These are phyloP conservation scores for Calonectria leucothoes DNA, from an alignment of 2,329 filamentous ascomycete genomes.

Conservation along the genomic window DNA sequence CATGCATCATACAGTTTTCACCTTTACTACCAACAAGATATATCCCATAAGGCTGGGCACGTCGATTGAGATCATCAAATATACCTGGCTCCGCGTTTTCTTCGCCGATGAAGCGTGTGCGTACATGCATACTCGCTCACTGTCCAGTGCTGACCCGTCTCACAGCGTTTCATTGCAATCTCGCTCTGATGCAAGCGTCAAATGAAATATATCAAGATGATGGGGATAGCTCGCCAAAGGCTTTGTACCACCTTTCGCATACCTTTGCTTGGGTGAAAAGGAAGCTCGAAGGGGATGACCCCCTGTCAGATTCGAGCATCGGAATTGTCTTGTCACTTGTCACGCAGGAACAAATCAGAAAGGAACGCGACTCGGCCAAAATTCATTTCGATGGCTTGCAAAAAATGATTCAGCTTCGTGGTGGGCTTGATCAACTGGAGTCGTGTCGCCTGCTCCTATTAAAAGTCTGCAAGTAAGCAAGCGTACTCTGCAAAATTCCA, in stretches of 20 bases:
- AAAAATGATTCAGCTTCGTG: conserved; percentile 33
- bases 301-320: conserved; percentile 41
- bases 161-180: conserved; percentile 28
- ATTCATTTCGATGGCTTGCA: conserved; percentile 33
- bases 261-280: conserved; percentile 36
- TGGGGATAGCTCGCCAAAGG: conserved; percentile 21
- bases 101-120: conserved; percentile 25
- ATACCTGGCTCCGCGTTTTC: conserved; percentile 26
- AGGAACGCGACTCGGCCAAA: conserved; percentile 13
- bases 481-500: not conserved
- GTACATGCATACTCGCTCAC: not conserved
- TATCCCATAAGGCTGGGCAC: conserved; percentile 23
- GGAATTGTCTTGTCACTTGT: conserved; percentile 42
- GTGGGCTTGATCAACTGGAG: conserved; percentile 33
- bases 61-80: conserved; percentile 22
- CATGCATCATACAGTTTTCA: not conserved
- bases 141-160: not conserved
- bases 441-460: conserved; percentile 27
- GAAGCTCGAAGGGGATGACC: conserved; percentile 32
- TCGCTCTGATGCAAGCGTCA: conserved; percentile 37
- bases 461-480: conserved; percentile 41
- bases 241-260: conserved; percentile 36
- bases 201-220: conserved; percentile 32
- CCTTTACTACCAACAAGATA: conserved; percentile 9
- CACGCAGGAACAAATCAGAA: conserved; percentile 39